Percentiles rank a stretch among this genome's conserved stretches.
phyloP scores from a whole-genome alignment of 2,329 filamentous ascomycete species.

The Cylindrodendrum hubeiense region DNA sequence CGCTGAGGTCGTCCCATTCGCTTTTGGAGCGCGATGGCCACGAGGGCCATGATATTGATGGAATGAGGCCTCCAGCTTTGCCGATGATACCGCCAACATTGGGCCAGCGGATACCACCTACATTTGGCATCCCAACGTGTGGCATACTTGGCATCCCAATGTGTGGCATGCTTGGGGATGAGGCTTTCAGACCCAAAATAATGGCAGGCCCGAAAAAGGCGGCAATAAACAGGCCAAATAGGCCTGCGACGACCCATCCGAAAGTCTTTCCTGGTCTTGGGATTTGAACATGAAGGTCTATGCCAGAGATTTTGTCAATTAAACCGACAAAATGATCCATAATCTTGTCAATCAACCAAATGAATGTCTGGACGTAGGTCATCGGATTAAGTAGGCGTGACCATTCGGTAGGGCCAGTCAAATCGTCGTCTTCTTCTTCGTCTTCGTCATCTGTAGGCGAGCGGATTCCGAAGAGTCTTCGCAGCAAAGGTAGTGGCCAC shows the following conservation, averaged over 20 bases:
- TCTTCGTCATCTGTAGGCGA: conserved; percentile 9
- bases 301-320: conserved; percentile 29
- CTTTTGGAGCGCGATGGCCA: background rate
- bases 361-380: conserved; percentile 46
- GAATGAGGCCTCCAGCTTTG: conserved; percentile 40
- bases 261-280: conserved; percentile 2
- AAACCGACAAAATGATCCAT: conserved; percentile 35
- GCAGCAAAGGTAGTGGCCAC: conserved; percentile 32
- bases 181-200: conserved; percentile 3
- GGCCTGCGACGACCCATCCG: conserved; percentile 7
- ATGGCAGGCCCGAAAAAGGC: conserved; percentile 6
- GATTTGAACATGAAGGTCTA: conserved; percentile 4
- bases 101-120: conserved; percentile 25
- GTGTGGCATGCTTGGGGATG: conserved; percentile 13
- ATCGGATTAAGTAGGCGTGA: conserved; percentile 47
- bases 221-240: conserved; percentile 1
- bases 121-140: conserved; percentile 4
- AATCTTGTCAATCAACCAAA: conserved; percentile 38
- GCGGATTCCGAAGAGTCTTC: background rate
- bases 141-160: conserved; percentile 21
- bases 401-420: conserved; percentile 31
- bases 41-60: conserved; percentile 44
- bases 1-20: conserved; percentile 29
- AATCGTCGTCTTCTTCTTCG: conserved; percentile 17
- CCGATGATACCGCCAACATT: conserved; percentile 26